phyloP scores from a whole-genome alignment of 352 stramenopile genomes.

The Halophytophthora batemanensis region DNA sequence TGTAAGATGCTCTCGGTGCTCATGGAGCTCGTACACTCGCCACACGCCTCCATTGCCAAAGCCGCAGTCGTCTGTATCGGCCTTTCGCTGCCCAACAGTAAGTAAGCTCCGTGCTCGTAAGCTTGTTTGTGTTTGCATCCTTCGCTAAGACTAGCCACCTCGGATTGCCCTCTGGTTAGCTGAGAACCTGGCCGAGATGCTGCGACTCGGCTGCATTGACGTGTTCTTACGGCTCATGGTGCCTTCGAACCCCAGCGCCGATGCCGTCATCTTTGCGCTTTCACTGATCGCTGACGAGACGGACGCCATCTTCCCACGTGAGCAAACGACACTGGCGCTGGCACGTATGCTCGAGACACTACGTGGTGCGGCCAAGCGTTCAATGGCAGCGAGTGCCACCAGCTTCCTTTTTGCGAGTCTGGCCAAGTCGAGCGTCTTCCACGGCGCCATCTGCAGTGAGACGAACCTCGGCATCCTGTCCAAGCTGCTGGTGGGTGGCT shows the following conservation, averaged over 20 bases:
- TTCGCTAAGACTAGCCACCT: not conserved
- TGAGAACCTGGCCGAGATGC: slow-evolving; percentile 52
- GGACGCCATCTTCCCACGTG: slow-evolving; percentile 48
- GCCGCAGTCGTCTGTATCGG: slow-evolving; percentile 55
- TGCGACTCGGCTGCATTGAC: slow-evolving; percentile 52
- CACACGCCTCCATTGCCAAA: slow-evolving; percentile 35
- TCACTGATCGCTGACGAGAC: slow-evolving; percentile 59
- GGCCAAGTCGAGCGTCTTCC: slow-evolving; percentile 45
- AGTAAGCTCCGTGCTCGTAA: not conserved
- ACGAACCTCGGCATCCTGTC: slow-evolving; percentile 61
- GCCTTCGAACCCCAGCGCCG: slow-evolving; percentile 36
- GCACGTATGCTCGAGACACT: slow-evolving; percentile 58
- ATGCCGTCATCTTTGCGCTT: slow-evolving; percentile 51
- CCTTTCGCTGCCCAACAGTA: slow-evolving; percentile 54
- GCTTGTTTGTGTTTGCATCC: not conserved
- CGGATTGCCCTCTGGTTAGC: slow-evolving; percentile 17
- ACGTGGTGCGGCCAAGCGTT: slow-evolving; percentile 60
- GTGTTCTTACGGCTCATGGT: slow-evolving; percentile 47
- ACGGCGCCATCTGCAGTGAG: slow-evolving; percentile 40
- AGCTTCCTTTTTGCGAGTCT: slow-evolving; percentile 63
- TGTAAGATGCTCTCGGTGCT: slow-evolving; percentile 41
- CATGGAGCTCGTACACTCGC: slow-evolving; percentile 38
- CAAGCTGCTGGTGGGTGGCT: slow-evolving; percentile 61
- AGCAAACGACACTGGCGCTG: slow-evolving; percentile 26
- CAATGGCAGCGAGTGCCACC: slow-evolving; percentile 42